Base-by-base conservation (phyloP, 1,284 basidiomycete genomes). In the Mycena sp. region DNA sequence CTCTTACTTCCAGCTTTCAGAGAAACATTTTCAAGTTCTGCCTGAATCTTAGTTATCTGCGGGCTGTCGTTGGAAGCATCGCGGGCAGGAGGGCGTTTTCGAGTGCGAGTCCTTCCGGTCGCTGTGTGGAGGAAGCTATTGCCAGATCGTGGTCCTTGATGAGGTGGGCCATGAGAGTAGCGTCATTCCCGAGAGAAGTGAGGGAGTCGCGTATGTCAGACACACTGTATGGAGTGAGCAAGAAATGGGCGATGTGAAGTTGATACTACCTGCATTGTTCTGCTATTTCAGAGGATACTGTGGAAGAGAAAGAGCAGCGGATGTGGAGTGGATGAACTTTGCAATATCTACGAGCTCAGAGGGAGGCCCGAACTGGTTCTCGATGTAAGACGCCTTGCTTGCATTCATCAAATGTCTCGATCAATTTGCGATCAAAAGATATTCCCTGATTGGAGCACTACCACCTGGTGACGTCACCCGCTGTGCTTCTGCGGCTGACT, bases 1-100 rank as follows among this genome's bases (percentile, higher is more conserved):
- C 4, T 70, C 82, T 69, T 70, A 91, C 89, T 81, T 82, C 85
- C 87, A 91, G 68, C 86, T 84, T 45, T 76, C 19, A 92, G 77
- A 51, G 81, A 73, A 19, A 87, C 76, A 6, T 69, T 69, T 14
- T 86, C 84, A 23, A 91, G 73, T 26, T 77, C 78, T 49, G 79
- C 73, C 67, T 87, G 83, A 2, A 92, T 69, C 4, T 74, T 71
- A 1, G 74, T 69, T 4, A 86, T 81, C 23, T 86, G 84, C 12
- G 79, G 73, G 16, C 74, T 71, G 51, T 83, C 77, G 46, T 65
- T 73, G 41, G 71, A 69, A 37, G 67, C 71, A 59, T 78, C 80
- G 44, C 54, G 65, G 45, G 73, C 69, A 29, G 74, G 61, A 61
- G 63, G 72, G 21, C 71, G 71, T 64, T 71, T 80, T 63, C 81